Percentiles rank a stretch among this genome's conserved stretches.
phyloP scores from a whole-genome alignment of 75 land plant genomes.

The Sequoia sempervirens region DNA sequence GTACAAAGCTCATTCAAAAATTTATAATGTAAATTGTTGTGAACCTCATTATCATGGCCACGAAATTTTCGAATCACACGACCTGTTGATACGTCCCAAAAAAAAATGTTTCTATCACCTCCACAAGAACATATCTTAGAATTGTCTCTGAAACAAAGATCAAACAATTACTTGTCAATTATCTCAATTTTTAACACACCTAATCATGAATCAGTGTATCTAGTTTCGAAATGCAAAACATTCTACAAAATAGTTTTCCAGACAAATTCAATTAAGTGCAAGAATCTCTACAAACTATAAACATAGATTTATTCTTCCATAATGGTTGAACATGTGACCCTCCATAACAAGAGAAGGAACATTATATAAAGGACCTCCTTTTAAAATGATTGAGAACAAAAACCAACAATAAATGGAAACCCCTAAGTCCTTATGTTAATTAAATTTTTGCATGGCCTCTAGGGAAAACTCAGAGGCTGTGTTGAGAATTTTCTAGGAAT shows the following conservation, averaged over 20 bases:
- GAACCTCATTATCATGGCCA: conserved; percentile 95
- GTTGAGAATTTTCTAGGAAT: not conserved
- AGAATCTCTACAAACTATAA: not conserved
- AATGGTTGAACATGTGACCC: not conserved
- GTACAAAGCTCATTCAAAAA: not conserved
- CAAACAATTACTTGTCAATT: not conserved
- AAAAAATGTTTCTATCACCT: conserved; percentile 89
- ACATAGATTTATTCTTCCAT: not conserved
- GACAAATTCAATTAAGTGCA: not conserved
- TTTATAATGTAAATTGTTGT: not conserved
- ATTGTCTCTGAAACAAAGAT: conserved; percentile 60
- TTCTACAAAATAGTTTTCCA: not conserved
- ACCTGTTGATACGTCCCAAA: conserved; percentile 94
- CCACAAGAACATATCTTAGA: conserved; percentile 88
- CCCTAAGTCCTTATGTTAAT: not conserved
- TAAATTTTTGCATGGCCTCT: not conserved
- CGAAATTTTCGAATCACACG: conserved; percentile 94
- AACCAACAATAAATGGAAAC: not conserved
- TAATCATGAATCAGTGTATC: not conserved
- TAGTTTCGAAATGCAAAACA: not conserved
- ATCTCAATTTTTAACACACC: not conserved
- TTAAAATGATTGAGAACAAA: not conserved
- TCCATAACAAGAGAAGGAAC: not conserved
- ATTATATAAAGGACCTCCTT: not conserved
- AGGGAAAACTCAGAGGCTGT: not conserved